Conservation (phyloP, 1,139 yeast genomes). For the Debaryomyces fabryi region DNA sequence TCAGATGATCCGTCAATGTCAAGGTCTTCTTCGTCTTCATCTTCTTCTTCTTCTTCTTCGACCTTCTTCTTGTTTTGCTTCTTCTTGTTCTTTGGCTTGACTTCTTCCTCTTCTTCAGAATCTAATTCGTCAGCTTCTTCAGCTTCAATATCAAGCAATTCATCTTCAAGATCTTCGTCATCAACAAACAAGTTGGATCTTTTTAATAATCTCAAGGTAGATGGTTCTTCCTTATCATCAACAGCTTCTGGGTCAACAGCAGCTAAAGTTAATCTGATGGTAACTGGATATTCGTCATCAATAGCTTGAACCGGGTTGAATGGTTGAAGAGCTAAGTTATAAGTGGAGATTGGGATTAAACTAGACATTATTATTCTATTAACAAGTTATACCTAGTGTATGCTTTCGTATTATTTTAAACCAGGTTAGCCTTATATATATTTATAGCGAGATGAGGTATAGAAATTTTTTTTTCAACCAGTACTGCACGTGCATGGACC, state of each 20-base stretch:
- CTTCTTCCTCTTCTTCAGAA: conserved; percentile 24
- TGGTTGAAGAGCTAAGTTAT: conserved; percentile 82
- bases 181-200: conserved; percentile 57
- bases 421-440: conserved; percentile 3
- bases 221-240: conserved; percentile 81
- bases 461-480: conserved; percentile 11
- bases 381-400: background rate
- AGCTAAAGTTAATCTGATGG: conserved; percentile 91
- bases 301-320: conserved; percentile 86
- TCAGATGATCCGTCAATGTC: conserved; percentile 64
- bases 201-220: conserved; percentile 87
- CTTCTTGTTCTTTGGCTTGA: conserved; percentile 29
- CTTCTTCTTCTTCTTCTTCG: conserved; percentile 35
- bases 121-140: conserved; percentile 35
- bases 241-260: conserved; percentile 88
- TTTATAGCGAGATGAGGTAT: conserved; percentile 18
- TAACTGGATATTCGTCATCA: conserved; percentile 82
- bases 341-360: conserved; percentile 81
- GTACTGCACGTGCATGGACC: conserved; percentile 13
- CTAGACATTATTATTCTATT: conserved; percentile 51
- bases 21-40: conserved; percentile 50
- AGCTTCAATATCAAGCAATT: conserved; percentile 50
- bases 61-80: conserved; percentile 19
- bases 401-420: background rate
- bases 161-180: conserved; percentile 53